Conservation (phyloP, 257 asterid species). For the Coffea canephora region DNA sequence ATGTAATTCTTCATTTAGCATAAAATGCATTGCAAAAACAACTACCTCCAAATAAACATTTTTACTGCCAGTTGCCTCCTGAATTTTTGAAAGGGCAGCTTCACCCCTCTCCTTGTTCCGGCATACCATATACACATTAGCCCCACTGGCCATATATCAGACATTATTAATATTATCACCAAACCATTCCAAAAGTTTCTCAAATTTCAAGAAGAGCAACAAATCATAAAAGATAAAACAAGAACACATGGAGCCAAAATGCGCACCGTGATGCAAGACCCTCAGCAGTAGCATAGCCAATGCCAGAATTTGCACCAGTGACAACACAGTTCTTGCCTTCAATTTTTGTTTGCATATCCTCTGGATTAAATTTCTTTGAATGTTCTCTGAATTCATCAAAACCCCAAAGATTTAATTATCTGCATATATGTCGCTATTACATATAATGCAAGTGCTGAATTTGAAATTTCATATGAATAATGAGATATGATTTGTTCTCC, state of each 20-base stretch:
- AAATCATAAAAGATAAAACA: not conserved
- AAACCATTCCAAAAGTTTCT: not conserved
- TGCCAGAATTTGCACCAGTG: conserved; percentile 95
- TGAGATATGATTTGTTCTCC: no score
- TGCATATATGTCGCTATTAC: not conserved
- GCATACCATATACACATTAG: conserved; percentile 77
- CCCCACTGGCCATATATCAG: conserved; percentile 57
- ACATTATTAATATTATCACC: not conserved
- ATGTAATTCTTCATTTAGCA: not conserved
- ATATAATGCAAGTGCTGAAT: not conserved
- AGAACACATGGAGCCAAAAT: not conserved
- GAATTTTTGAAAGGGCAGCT: conserved; percentile 70
- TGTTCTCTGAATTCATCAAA: conserved; percentile 55
- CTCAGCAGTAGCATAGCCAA: conserved; percentile 87
- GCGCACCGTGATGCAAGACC: conserved; percentile 83
- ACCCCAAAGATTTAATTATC: not conserved
- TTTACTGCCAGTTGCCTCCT: conserved; percentile 61
- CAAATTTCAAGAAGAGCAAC: not conserved
- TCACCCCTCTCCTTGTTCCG: conserved; percentile 90
- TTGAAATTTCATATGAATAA: not conserved
- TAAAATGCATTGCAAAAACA: not conserved
- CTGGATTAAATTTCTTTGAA: conserved; percentile 61
- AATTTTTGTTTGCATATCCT: conserved; percentile 65
- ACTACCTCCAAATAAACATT: conserved; percentile 79
- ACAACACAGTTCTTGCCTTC: conserved; percentile 87